Percentiles rank a stretch among this genome's conserved stretches.
These are phyloP conservation scores for Aphanoascus verrucosus DNA, from an alignment of 2,329 filamentous ascomycete genomes.

Conservation along the genomic window DNA sequence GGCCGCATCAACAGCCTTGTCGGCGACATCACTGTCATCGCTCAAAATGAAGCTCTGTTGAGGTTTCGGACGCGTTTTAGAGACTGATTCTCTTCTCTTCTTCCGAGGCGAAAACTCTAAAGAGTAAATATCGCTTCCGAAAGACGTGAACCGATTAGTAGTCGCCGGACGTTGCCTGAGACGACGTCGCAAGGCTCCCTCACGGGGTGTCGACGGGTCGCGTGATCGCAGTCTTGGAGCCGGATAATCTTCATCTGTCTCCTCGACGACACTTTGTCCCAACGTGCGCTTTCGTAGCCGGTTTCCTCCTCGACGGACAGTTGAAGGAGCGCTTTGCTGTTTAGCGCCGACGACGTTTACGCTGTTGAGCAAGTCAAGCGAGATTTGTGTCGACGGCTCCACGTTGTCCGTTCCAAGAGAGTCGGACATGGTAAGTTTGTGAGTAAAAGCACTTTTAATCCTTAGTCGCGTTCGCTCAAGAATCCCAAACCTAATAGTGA, in stretches of 20 bases:
- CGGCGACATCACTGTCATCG: not conserved
- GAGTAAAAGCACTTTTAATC: too few species aligned
- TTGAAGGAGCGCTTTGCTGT: not conserved
- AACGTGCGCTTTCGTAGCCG: not conserved
- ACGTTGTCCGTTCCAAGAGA: not conserved
- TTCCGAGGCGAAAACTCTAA: not conserved
- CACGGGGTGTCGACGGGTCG: not conserved
- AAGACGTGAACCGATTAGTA: not conserved
- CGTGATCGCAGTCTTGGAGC: not conserved
- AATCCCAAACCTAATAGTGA: too few species aligned
- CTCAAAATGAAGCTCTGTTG: not conserved
- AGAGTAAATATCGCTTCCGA: not conserved
- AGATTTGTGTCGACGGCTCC: not conserved
- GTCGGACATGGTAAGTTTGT: not conserved
- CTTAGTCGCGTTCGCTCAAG: too few species aligned
- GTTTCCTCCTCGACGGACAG: not conserved
- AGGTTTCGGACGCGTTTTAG: not conserved
- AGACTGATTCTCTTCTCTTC: not conserved
- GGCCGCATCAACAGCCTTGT: too few species aligned
- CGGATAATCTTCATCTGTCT: not conserved
- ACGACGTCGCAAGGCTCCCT: not conserved
- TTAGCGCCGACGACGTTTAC: not conserved
- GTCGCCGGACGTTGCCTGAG: not conserved
- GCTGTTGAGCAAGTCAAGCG: conserved; percentile 6
- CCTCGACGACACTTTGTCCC: not conserved